A percentile compares a stretch with the other conserved stretches of the same genome.
These are phyloP conservation scores for Pyrenochaeta sp. DNA, from an alignment of 2,329 filamentous ascomycete species.

Conservation along the genomic window DNA sequence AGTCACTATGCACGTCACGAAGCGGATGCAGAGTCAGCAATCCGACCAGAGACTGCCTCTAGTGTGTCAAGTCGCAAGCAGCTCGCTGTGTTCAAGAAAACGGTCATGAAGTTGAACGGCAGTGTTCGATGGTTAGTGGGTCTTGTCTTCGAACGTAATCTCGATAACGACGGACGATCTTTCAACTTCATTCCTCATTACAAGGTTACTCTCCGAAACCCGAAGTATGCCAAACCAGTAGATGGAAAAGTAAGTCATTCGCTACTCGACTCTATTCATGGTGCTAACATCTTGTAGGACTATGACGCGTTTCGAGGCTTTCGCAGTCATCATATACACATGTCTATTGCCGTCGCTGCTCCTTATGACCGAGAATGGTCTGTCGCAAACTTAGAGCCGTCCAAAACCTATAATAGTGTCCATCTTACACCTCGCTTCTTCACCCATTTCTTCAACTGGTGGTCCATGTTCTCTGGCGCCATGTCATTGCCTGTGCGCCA, in stretches of 20 bases:
- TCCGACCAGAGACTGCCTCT: conserved; percentile 63
- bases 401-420: conserved; percentile 93
- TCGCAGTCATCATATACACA: conserved; percentile 93
- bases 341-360: conserved; percentile 90
- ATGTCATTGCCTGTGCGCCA: conserved; percentile 96
- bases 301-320: conserved; percentile 99
- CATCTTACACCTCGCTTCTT: conserved; percentile 96
- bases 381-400: conserved; percentile 75
- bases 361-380: conserved; percentile 89
- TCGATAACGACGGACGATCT: conserved; percentile 74
- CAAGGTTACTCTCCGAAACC: conserved; percentile 84
- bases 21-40: conserved; percentile 57
- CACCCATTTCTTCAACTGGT: conserved; percentile 98
- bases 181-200: conserved; percentile 95
- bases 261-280: background rate
- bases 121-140: conserved; percentile 94
- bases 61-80: conserved; percentile 73
- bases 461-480: conserved; percentile 92
- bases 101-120: conserved; percentile 97
- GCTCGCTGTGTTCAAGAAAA: conserved; percentile 93
- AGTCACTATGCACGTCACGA: conserved; percentile 83
- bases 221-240: conserved; percentile 71
- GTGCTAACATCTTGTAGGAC: conserved; percentile 46
- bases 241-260: conserved; percentile 53
- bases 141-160: conserved; percentile 87